Evolutionary conservation across 164 flowering plant genomes (phyloP).

Genomic region (Chimonanthus salicifolius): DNA sequence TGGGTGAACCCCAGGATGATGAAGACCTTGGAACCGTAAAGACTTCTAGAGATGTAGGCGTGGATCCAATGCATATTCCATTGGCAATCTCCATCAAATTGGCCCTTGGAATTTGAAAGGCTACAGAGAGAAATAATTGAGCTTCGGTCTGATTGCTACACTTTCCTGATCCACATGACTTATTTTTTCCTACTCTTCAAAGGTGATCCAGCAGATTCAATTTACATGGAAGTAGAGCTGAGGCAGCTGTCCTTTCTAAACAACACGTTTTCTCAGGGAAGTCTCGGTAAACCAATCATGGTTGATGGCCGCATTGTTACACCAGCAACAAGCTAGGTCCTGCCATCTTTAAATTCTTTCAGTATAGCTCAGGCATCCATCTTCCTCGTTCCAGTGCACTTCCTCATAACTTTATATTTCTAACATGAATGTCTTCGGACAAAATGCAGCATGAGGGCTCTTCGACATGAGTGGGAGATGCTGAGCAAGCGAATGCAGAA

Average conservation of each 20-base stretch:
- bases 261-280: constrained; percentile 38
- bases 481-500: constrained; percentile 64
- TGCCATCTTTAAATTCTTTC: background rate
- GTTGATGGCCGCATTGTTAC: constrained; percentile 31
- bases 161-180: constrained; percentile 74
- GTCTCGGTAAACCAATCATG: constrained; percentile 3
- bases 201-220: constrained; percentile 72
- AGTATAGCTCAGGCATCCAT: background rate
- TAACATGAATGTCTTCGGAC: too few species aligned
- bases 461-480: constrained; percentile 64
- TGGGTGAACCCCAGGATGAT: constrained; percentile 18
- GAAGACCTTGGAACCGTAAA: constrained; percentile 15
- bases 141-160: constrained; percentile 77
- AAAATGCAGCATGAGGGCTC: constrained; percentile 46
- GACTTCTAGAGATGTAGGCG: constrained; percentile 43
- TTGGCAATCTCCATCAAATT: constrained; percentile 24
- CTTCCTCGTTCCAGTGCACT: too few species aligned
- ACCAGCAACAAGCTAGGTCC: constrained; percentile 52
- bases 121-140: constrained; percentile 57
- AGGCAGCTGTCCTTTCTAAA: constrained; percentile 68
- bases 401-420: too few species aligned
- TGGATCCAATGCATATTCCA: constrained; percentile 51
- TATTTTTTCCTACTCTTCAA: constrained; percentile 79
- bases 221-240: constrained; percentile 88
- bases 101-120: constrained; percentile 50